phyloP scores from a whole-genome alignment of 352 stramenopile species.

The Albugo laibachii region DNA sequence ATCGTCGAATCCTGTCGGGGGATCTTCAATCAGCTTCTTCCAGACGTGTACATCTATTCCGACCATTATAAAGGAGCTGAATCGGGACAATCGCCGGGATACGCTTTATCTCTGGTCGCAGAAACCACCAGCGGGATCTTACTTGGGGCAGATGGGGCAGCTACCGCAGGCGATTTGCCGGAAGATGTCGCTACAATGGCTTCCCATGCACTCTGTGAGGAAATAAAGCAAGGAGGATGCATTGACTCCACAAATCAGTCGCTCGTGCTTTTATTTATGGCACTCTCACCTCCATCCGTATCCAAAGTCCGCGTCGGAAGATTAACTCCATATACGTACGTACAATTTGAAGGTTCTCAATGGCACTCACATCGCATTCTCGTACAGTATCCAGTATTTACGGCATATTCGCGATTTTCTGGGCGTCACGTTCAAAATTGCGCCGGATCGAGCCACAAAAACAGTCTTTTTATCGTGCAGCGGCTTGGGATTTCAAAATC shows the following conservation, averaged over 20 bases:
- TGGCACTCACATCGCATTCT: neutral
- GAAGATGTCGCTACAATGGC: constrained; percentile 91
- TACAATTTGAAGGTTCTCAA: neutral
- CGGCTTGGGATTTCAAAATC: constrained; percentile 89
- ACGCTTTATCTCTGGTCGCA: constrained; percentile 86
- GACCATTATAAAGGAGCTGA: constrained; percentile 92
- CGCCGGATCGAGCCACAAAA: constrained; percentile 71
- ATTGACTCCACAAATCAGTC: constrained; percentile 92
- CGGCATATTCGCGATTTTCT: constrained; percentile 85
- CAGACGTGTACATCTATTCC: constrained; percentile 99
- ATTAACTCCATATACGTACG: constrained; percentile 65
- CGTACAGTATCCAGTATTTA: constrained; percentile 67
- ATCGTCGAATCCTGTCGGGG: constrained; percentile 92
- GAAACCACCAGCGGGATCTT: constrained; percentile 95
- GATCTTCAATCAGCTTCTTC: constrained; percentile 95
- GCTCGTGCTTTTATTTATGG: constrained; percentile 94
- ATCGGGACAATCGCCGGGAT: constrained; percentile 79
- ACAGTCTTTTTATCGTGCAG: constrained; percentile 88
- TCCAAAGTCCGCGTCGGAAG: constrained; percentile 84
- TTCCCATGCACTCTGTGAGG: constrained; percentile 89
- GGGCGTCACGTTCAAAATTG: constrained; percentile 88
- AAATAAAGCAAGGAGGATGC: constrained; percentile 88
- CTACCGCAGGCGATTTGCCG: constrained; percentile 68
- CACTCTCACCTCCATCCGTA: constrained; percentile 95
- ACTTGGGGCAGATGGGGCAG: constrained; percentile 83